These are phyloP conservation scores for Cladosporium halotolerans DNA, from an alignment of 2,329 filamentous ascomycete species.

Conservation along the genomic window DNA sequence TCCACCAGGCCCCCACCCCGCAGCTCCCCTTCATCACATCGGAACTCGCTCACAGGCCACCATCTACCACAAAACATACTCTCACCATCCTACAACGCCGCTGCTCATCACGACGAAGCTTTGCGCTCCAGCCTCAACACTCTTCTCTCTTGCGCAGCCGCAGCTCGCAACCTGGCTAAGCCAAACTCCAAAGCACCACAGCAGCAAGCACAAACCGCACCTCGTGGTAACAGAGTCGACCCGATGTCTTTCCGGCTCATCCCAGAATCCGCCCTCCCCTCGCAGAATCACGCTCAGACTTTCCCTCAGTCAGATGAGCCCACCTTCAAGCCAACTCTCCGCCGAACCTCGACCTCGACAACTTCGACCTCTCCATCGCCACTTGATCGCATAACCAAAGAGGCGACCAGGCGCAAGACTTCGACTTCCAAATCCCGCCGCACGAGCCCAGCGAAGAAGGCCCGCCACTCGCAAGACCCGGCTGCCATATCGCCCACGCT, in stretches of 20 bases:
- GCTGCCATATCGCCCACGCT: conserved; percentile 51
- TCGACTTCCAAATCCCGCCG: conserved; percentile 26
- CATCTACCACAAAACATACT: conserved; percentile 61
- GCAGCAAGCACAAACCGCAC: conserved; percentile 27
- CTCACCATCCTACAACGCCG: conserved; percentile 66
- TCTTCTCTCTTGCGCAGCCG: conserved; percentile 87
- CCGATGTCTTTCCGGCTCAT: conserved; percentile 53
- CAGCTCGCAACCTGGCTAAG: conserved; percentile 70
- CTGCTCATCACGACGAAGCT: conserved; percentile 77
- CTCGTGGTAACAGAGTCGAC: conserved; percentile 35
- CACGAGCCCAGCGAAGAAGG: conserved; percentile 37
- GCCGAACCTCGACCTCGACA: conserved; percentile 25
- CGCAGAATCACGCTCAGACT: conserved; percentile 21
- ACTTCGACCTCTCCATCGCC: conserved; percentile 23
- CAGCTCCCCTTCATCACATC: conserved; percentile 12
- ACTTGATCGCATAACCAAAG: conserved; percentile 6
- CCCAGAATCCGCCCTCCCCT: conserved; percentile 49
- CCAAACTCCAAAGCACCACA: conserved; percentile 34
- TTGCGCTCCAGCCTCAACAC: conserved; percentile 91
- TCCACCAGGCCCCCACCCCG: background rate
- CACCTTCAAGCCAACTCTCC: conserved; percentile 32
- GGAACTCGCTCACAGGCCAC: conserved; percentile 22
- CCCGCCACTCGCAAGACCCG: conserved; percentile 30
- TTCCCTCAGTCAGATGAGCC: conserved; percentile 22
- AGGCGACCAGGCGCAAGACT: conserved; percentile 39